Percentiles rank a stretch among this genome's conserved stretches.
Conservation (phyloP, 2,329 filamentous ascomycete genomes). For the Venturia pyrina region DNA sequence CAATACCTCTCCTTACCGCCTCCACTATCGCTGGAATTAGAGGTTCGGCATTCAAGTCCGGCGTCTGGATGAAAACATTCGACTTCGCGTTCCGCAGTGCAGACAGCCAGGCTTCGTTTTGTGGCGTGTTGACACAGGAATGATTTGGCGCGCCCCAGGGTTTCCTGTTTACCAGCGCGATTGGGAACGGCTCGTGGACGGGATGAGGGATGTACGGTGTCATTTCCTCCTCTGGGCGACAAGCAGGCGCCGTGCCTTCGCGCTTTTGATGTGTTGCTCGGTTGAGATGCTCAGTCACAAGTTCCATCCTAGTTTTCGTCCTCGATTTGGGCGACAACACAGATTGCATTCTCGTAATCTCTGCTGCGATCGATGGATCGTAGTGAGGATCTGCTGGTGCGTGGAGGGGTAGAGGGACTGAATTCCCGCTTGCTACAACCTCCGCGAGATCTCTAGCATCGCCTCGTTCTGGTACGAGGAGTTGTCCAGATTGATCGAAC, state of each 20-base stretch:
- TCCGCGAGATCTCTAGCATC: conserved; percentile 4
- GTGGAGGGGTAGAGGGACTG: conserved; percentile 43
- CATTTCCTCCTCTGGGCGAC: conserved; percentile 39
- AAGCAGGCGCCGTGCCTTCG: conserved; percentile 16
- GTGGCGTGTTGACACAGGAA: conserved; percentile 52
- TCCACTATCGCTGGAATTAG: conserved; percentile 53
- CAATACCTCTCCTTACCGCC: conserved; percentile 57
- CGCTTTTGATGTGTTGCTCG: conserved; percentile 19
- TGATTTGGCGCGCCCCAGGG: conserved; percentile 58
- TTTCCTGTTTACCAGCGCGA: conserved; percentile 60
- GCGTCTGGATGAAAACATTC: conserved; percentile 67
- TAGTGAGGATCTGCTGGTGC: conserved; percentile 52
- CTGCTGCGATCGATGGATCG: conserved; percentile 49
- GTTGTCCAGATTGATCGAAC: conserved; percentile 19
- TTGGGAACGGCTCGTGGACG: conserved; percentile 49
- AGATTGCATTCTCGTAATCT: conserved; percentile 53
- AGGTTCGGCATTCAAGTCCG: conserved; percentile 63
- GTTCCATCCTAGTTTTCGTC: conserved; percentile 45
- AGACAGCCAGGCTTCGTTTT: conserved; percentile 67
- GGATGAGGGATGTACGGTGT: conserved; percentile 54
- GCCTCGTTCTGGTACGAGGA: conserved; percentile 19
- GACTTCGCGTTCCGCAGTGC: conserved; percentile 53
- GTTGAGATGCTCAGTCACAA: conserved; percentile 55
- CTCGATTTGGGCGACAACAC: conserved; percentile 37
- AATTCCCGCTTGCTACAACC: conserved; percentile 13